Base-by-base conservation (phyloP, 352 stramenopile genomes). In the Thalassiosira exigua region DNA sequence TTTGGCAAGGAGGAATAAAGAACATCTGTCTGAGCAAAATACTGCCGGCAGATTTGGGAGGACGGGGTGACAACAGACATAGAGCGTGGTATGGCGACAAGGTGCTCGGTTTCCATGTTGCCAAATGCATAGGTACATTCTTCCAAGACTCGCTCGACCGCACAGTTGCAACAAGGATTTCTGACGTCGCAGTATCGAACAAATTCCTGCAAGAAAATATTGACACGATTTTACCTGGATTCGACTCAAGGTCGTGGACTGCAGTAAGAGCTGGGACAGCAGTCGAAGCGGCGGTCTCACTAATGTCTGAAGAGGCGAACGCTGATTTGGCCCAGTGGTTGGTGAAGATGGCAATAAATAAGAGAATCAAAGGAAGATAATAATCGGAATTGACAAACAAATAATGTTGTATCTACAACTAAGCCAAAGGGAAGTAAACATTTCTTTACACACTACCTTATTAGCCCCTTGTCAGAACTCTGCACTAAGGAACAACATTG, bases 131-230 rank as follows among this genome's bases (percentile, higher is more conserved):
- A 4, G 14, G 42, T 5, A 42, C 30, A 21, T 26, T 68, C 14
- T 75, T 75, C 29, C 33, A 53, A 22, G 26, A 57, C 3, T 68
- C 66, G 58, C 53, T 75, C 36, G 52, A 75, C 57, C 66, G 66
- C n/a, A n/a, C 44, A n/a, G 66, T 68, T 39, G 66, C 66, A 46
- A 59, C 66, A 17, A 53, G 58, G 29, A 75, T 75, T 52, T 19
- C 41, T 48, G 24, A 22, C 22, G 41, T 51, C 1, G 66, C 66
- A 14, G 14, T 68, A 9, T 75, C 66, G 2, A 75, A 75, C 36
- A 51, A 21, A 2, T 67, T 67, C 21, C 21, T 75, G 48, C 19
- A 44, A 2, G 7, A 75, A 51, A 21, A 75, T 52, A 2, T 68
- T n/a, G 5, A 33, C 0, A 52, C 36, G 14, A 67, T 75, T 46